A percentile compares a stretch with the other conserved stretches of the same genome.
Evolutionary conservation across 352 stramenopile genomes (phyloP).

Genomic region (Pythium aristosporum): DNA sequence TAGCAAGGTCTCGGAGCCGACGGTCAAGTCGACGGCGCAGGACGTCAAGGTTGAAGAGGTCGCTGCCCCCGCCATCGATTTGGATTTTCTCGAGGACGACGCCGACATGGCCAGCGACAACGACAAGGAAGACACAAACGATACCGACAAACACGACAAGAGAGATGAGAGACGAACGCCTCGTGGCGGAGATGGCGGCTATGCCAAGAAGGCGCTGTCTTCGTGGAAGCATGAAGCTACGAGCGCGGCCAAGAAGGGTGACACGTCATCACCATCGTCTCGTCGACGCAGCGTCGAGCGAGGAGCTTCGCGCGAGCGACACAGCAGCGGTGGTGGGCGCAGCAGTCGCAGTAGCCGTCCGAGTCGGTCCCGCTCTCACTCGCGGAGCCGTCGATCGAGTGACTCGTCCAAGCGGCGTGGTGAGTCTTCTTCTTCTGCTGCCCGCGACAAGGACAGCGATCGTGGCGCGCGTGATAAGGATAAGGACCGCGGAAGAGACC

Average conservation of each 20-base stretch:
- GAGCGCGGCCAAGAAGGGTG: slow-evolving; percentile 28
- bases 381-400: slow-evolving; percentile 38
- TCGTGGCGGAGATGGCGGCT: slow-evolving; percentile 25
- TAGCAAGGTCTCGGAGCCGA: slow-evolving; percentile 30
- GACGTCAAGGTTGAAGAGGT: slow-evolving; percentile 81
- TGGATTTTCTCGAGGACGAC: slow-evolving; percentile 78
- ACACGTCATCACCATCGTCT: slow-evolving; percentile 31
- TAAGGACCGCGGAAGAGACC: slow-evolving; percentile 21
- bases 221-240: slow-evolving; percentile 32
- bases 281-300: slow-evolving; percentile 30
- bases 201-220: slow-evolving; percentile 32
- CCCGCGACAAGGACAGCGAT: slow-evolving; percentile 9
- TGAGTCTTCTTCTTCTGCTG: slow-evolving; percentile 28
- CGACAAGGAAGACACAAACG: slow-evolving; percentile 18
- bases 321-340: slow-evolving; percentile 27
- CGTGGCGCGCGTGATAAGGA: slow-evolving; percentile 16
- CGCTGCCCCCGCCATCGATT: slow-evolving; percentile 77
- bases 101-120: slow-evolving; percentile 47
- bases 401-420: slow-evolving; percentile 36
- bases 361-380: slow-evolving; percentile 50
- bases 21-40: slow-evolving; percentile 32
- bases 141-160: slow-evolving; percentile 29
- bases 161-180: slow-evolving; percentile 28
- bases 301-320: slow-evolving; percentile 30
- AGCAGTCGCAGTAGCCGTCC: slow-evolving; percentile 20